Conservation (phyloP, 2,329 filamentous ascomycete species). For the Colletotrichum abscissum region DNA sequence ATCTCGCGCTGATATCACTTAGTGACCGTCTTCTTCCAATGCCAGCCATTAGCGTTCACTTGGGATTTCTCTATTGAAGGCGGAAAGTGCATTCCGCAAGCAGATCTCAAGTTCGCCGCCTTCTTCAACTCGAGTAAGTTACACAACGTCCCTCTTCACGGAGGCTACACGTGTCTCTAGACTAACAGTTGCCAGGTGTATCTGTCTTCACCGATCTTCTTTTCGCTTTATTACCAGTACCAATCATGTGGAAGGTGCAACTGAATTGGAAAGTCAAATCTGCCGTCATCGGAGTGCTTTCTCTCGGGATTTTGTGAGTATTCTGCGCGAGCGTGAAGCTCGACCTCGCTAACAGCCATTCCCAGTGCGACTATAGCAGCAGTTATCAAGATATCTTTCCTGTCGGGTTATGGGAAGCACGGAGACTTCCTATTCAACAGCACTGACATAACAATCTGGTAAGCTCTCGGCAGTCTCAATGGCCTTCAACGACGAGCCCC, state of each 20-base stretch:
- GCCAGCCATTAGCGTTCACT: slow-evolving; percentile 38
- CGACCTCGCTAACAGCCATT: not conserved
- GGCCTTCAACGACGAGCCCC: not conserved
- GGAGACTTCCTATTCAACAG: slow-evolving; percentile 44
- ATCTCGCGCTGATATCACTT: not conserved
- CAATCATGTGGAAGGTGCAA: slow-evolving; percentile 44
- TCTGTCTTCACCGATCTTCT: slow-evolving; percentile 41
- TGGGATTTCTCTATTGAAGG: slow-evolving; percentile 38
- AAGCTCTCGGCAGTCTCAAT: not conserved
- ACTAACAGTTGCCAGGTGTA: slow-evolving; percentile 27
- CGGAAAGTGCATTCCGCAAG: slow-evolving; percentile 39
- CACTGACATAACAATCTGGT: slow-evolving; percentile 44
- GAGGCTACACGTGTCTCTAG: too few species aligned
- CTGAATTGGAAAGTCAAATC: slow-evolving; percentile 42
- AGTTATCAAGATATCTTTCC: slow-evolving; percentile 42
- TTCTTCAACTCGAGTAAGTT: slow-evolving; percentile 40
- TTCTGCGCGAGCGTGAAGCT: not conserved
- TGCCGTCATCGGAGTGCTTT: slow-evolving; percentile 40
- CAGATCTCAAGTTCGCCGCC: slow-evolving; percentile 41
- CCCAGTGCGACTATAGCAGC: slow-evolving; percentile 39
- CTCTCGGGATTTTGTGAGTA: slow-evolving; percentile 40
- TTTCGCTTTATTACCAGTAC: slow-evolving; percentile 43
- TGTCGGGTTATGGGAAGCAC: slow-evolving; percentile 40
- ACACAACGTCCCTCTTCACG: too few species aligned
- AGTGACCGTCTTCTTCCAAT: slow-evolving; percentile 43